Evolutionary conservation across 2,329 filamentous ascomycete species (phyloP).

Genomic region (Podosphaera xanthii): DNA sequence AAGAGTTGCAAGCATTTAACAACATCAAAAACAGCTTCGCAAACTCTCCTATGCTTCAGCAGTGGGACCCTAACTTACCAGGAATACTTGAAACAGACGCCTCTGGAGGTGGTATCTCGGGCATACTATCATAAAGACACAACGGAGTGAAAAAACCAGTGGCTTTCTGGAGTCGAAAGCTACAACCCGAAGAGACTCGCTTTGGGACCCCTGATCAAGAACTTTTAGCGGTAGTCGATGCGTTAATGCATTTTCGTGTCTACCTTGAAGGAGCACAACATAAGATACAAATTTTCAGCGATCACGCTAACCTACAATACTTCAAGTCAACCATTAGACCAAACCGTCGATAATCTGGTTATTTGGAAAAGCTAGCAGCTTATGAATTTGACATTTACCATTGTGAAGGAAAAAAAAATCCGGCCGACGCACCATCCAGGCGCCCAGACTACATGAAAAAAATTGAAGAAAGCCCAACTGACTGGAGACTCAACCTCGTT

Average conservation of each 20-base stretch:
- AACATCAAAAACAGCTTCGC: neutral
- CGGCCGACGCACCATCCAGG: neutral
- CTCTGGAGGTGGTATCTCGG: neutral
- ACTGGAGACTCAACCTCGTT: neutral
- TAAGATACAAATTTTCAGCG: neutral
- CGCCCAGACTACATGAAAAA: neutral
- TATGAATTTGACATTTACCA: neutral
- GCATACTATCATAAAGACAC: neutral
- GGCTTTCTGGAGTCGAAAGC: neutral
- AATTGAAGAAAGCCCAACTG: neutral
- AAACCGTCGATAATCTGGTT: neutral
- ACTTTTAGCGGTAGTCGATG: neutral
- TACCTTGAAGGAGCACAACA: neutral
- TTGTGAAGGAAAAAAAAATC: neutral
- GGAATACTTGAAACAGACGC: constrained; percentile 1
- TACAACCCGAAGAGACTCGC: neutral
- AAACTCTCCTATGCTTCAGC: neutral
- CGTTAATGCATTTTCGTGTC: neutral
- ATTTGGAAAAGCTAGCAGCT: neutral
- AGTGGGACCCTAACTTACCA: neutral
- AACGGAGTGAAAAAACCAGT: constrained; percentile 1
- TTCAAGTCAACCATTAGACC: neutral
- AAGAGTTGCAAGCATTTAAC: neutral
- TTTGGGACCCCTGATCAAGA: constrained; percentile 1
- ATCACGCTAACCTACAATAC: neutral